phyloP scores from a whole-genome alignment of 2,329 filamentous ascomycete genomes.

The Colletotrichum noveboracense region DNA sequence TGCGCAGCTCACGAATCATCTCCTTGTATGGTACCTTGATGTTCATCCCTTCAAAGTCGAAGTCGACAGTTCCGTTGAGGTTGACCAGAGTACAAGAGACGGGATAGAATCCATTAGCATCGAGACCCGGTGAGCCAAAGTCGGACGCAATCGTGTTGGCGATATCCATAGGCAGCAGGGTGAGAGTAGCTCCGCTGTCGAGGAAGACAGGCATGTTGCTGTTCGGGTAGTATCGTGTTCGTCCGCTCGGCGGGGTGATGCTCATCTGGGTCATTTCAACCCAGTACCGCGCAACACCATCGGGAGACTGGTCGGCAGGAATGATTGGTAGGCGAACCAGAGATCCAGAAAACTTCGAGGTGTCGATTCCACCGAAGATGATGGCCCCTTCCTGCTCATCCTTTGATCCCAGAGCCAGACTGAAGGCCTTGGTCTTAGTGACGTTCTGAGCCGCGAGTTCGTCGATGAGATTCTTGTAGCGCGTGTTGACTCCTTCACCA shows the following conservation, averaged over 20 bases:
- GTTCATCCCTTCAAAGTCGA: slow-evolving; percentile 52
- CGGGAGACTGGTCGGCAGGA: slow-evolving; percentile 58
- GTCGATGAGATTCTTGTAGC: slow-evolving; percentile 58
- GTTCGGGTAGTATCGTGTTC: slow-evolving; percentile 26
- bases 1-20: slow-evolving; percentile 44
- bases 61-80: slow-evolving; percentile 50
- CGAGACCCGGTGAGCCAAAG: slow-evolving; percentile 47
- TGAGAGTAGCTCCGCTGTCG: slow-evolving; percentile 74
- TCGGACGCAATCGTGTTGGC: slow-evolving; percentile 53
- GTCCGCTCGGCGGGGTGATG: slow-evolving; percentile 42
- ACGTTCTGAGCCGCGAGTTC: slow-evolving; percentile 53
- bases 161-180: slow-evolving; percentile 65
- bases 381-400: slow-evolving; percentile 65
- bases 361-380: slow-evolving; percentile 72
- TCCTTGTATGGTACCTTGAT: slow-evolving; percentile 56
- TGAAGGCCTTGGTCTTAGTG: slow-evolving; percentile 68
- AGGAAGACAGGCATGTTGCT: slow-evolving; percentile 64
- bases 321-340: slow-evolving; percentile 68
- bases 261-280: slow-evolving; percentile 50
- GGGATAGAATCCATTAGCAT: slow-evolving; percentile 48
- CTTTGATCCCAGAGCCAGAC: slow-evolving; percentile 68
- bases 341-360: slow-evolving; percentile 64
- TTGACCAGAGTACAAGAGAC: slow-evolving; percentile 49
- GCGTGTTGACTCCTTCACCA: slow-evolving; percentile 49
- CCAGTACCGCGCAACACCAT: slow-evolving; percentile 58